phyloP scores from a whole-genome alignment of 495 filamentous ascomycete genomes.

The Beverwykella pulmonaria region DNA sequence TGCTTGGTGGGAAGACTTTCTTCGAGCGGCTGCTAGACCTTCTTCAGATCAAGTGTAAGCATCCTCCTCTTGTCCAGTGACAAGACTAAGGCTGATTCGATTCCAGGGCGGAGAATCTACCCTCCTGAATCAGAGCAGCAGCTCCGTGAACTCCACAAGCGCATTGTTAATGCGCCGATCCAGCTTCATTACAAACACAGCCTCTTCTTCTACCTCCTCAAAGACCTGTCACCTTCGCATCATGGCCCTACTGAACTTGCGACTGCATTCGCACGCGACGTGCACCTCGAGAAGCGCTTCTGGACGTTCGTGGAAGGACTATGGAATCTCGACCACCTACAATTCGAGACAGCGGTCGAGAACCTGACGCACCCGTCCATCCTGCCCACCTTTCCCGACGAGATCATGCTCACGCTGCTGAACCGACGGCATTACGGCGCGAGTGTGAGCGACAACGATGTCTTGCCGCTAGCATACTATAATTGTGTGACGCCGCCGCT shows the following conservation, averaged over 20 bases:
- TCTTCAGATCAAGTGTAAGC: constrained; percentile 68
- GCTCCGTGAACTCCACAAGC: constrained; percentile 64
- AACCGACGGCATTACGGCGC: constrained; percentile 31
- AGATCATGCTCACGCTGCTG: constrained; percentile 72
- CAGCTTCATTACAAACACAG: constrained; percentile 75
- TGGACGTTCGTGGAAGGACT: constrained; percentile 75
- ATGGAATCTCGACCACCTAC: constrained; percentile 74
- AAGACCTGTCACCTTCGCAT: constrained; percentile 56
- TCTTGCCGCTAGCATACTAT: constrained; percentile 73
- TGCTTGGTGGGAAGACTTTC: constrained; percentile 6
- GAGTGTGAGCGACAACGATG: constrained; percentile 50
- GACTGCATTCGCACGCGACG: constrained; percentile 56
- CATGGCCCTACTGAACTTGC: constrained; percentile 56
- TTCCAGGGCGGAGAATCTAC: constrained; percentile 61
- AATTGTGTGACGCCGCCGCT: constrained; percentile 69
- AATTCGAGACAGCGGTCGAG: constrained; percentile 71
- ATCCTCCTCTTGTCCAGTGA: background rate
- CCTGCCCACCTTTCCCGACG: constrained; percentile 77
- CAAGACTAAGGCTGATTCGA: constrained; percentile 21
- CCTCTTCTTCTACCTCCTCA: constrained; percentile 77
- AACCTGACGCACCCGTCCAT: constrained; percentile 75
- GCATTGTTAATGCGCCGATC: constrained; percentile 61
- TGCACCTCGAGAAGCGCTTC: constrained; percentile 68
- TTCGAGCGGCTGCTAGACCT: constrained; percentile 56
- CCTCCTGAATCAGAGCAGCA: constrained; percentile 67